A percentile compares a stretch with the other conserved stretches of the same genome.
Evolutionary conservation across 495 filamentous ascomycete species (phyloP).

Genomic region (Aspergillus affinis): DNA sequence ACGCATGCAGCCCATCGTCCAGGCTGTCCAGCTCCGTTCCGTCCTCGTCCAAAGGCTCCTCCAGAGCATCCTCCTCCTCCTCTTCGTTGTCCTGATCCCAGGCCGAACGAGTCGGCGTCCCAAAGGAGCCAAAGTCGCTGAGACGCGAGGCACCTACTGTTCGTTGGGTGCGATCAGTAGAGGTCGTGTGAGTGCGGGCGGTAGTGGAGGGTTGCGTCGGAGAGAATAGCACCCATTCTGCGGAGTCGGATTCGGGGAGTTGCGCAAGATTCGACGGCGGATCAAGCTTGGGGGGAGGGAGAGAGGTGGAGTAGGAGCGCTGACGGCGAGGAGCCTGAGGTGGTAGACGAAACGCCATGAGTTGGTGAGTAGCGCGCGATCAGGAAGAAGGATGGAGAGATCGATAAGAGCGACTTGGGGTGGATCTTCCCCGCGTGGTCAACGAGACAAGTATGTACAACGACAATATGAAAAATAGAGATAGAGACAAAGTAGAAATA

Average conservation of each 20-base stretch:
- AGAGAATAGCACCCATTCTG: constrained; percentile 97
- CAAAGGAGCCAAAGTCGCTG: constrained; percentile 84
- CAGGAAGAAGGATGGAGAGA: constrained; percentile 11
- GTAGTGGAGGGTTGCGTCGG: constrained; percentile 61
- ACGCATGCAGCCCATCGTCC: constrained; percentile 84
- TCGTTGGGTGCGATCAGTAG: constrained; percentile 66
- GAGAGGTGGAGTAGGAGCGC: constrained; percentile 51
- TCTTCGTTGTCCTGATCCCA: constrained; percentile 50
- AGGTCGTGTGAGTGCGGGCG: constrained; percentile 66
- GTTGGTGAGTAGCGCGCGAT: constrained; percentile 10
- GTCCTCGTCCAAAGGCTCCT: constrained; percentile 65
- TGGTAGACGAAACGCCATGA: constrained; percentile 85
- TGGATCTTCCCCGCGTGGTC: constrained; percentile 28
- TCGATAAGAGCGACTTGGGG: constrained; percentile 9
- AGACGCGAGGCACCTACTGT: constrained; percentile 74
- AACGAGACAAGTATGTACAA: constrained; percentile 1
- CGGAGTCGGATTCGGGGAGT: constrained; percentile 60
- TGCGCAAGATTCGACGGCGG: constrained; percentile 37
- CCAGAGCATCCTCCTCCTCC: constrained; percentile 43
- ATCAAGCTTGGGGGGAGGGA: constrained; percentile 39
- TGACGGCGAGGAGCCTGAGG: constrained; percentile 62
- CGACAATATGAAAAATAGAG: too few species aligned
- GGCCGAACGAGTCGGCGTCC: constrained; percentile 56
- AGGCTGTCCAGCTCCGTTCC: constrained; percentile 78
- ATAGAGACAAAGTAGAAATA: background rate